Percentiles rank a stretch among this genome's conserved stretches.
These are phyloP conservation scores for Globisporangium alternatum DNA, from an alignment of 352 stramenopile genomes.

Conservation along the genomic window DNA sequence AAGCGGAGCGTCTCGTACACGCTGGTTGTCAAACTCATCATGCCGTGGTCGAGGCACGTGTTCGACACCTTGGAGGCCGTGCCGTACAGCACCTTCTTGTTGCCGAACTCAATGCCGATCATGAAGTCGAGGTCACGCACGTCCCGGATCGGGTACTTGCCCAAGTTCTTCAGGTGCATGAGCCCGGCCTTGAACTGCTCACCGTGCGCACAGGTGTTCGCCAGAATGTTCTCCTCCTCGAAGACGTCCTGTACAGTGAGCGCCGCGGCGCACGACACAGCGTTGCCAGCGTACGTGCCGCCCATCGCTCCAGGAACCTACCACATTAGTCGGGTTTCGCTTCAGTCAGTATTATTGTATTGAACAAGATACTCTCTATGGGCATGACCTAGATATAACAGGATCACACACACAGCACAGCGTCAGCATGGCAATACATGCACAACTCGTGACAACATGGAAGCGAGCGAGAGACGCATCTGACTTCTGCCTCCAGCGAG, in stretches of 20 bases:
- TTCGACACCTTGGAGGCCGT: constrained; percentile 72
- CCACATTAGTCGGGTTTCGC: background rate
- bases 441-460: no score
- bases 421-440: no score
- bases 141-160: constrained; percentile 76
- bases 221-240: constrained; percentile 85
- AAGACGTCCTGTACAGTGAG: constrained; percentile 88
- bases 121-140: constrained; percentile 90
- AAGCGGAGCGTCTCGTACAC: constrained; percentile 92
- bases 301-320: constrained; percentile 89
- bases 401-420: background rate
- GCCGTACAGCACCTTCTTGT: constrained; percentile 40
- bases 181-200: constrained; percentile 71
- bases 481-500: no score
- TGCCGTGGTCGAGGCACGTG: constrained; percentile 82
- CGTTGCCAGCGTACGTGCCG: constrained; percentile 91
- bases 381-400: background rate
- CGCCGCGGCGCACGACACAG: constrained; percentile 88
- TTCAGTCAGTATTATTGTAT: background rate
- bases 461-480: no score
- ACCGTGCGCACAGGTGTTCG: constrained; percentile 74
- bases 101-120: constrained; percentile 91
- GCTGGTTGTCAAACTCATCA: constrained; percentile 91
- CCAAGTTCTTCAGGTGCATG: constrained; percentile 66
- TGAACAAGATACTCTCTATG: background rate